Percentiles rank a stretch among this genome's conserved stretches.
phyloP scores from a whole-genome alignment of 768 basidiomycete species.

The Leccinum arenicola region DNA sequence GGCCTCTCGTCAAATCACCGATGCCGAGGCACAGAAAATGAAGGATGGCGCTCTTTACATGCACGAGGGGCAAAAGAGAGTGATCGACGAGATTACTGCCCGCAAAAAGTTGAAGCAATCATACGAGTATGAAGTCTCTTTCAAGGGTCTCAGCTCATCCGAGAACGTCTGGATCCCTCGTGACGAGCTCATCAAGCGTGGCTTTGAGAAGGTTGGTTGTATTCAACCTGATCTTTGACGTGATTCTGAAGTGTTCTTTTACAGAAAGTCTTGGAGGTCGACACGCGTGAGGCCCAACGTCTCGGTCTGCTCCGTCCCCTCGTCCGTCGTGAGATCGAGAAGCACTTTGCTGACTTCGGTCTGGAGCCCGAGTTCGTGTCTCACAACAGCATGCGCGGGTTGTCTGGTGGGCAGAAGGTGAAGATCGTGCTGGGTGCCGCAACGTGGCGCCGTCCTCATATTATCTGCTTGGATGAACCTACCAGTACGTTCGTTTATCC shows the following conservation, averaged over 20 bases:
- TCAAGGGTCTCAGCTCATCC: conserved; percentile 92
- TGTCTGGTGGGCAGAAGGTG: conserved; percentile 98
- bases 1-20: conserved; percentile 82
- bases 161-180: conserved; percentile 98
- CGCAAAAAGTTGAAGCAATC: conserved; percentile 99
- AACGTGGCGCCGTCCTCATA: conserved; percentile 97
- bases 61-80: conserved; percentile 91
- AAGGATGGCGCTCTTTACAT: conserved; percentile 86
- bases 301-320: conserved; percentile 93
- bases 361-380: conserved; percentile 98
- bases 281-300: conserved; percentile 96
- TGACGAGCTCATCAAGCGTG: conserved; percentile 96
- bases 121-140: conserved; percentile 96
- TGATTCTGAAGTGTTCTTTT: conserved; percentile 2
- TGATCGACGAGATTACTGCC: conserved; percentile 85
- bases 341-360: conserved; percentile 99
- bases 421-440: conserved; percentile 99
- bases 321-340: conserved; percentile 98
- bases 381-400: conserved; percentile 99
- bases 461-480: conserved; percentile 96
- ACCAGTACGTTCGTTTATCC: conserved; percentile 56
- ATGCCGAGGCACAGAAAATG: conserved; percentile 93
- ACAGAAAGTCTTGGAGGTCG: conserved; percentile 94
- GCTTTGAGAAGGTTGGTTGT: conserved; percentile 81
- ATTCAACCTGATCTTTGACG: neutral